Base-by-base conservation (phyloP, 2,329 filamentous ascomycete genomes). In the Colletotrichum nymphaeae region DNA sequence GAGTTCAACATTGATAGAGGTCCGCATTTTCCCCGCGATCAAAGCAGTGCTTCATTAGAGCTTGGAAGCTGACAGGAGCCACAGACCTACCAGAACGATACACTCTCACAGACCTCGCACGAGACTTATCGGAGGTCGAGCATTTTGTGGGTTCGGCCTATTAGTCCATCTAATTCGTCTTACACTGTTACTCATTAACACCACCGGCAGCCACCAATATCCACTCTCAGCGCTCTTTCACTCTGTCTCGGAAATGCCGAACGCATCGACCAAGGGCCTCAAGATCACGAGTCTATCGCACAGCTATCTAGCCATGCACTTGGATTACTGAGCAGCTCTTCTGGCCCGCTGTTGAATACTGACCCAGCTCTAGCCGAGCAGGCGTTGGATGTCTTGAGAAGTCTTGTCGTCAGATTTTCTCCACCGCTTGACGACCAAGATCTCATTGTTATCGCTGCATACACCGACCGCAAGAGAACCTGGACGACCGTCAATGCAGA, bases 401-500 rank as follows among this genome's bases (percentile, higher is more conserved):
- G n/a, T 24, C 64, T 72, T 37, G 57, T 52, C 19, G 7, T 68
- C 24, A 4, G 35, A 8, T 63, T 69, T 60, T 59, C 58, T 37
- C 28, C 22, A 16, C 3, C n/a, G 8, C 28, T 72, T 11, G 75
- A 75, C 22, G 57, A 67, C 53, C 69, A 74, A 35, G 73, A 59
- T 7, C 78, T 86, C 4, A 66, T 85, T 26, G 76, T 75, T 42
- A 42, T 84, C 14, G 76, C 80, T 19, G 78, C 83, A 3, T 79
- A 81, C 62, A 81, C 80, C 14, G 75, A 84, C 56, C 14, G 74
- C 6, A 57, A 58, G 4, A 81, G 83, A 42, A 72, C 78, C n/a
- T 87, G 85, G 86, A 83, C 83, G 4, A 84, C 83, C 1, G 19
- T 69, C 1, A 63, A 76, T 3, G 79, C 83, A 1, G 77, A 81